These are phyloP conservation scores for Kazachstania taianensis DNA, from an alignment of 805 yeast species.

Conservation along the genomic window DNA sequence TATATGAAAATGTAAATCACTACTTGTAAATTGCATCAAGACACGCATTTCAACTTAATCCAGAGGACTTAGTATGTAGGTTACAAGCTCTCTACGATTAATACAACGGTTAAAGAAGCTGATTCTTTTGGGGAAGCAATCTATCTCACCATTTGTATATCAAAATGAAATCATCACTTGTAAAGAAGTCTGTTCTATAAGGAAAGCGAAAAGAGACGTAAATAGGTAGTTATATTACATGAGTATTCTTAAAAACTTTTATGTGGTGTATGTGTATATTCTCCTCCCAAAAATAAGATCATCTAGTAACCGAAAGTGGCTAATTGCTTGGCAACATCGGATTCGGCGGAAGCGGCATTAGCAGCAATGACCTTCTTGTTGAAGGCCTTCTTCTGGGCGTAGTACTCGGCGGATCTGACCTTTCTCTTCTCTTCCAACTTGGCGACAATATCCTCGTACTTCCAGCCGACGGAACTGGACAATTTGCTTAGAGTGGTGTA, in stretches of 20 bases:
- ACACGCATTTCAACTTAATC: too few species aligned
- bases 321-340: constrained; percentile 86
- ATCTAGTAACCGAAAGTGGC: constrained; percentile 95
- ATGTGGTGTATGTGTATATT: not conserved
- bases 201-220: too few species aligned
- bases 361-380: constrained; percentile 87
- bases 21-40: constrained; percentile 8
- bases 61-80: too few species aligned
- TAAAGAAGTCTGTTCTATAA: too few species aligned
- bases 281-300: not conserved
- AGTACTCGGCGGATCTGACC: constrained; percentile 97
- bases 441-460: constrained; percentile 96
- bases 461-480: constrained; percentile 97
- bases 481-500: constrained; percentile 97
- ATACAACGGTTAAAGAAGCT: too few species aligned
- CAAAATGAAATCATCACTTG: too few species aligned
- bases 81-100: too few species aligned
- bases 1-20: constrained; percentile 56
- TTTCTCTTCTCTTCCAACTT: constrained; percentile 98
- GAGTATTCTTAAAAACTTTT: too few species aligned
- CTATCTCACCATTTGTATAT: too few species aligned
- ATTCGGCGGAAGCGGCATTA: constrained; percentile 73
- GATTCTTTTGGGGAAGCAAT: too few species aligned
- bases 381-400: constrained; percentile 96
- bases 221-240: too few species aligned